A percentile compares a stretch with the other conserved stretches of the same genome.
Evolutionary conservation across 176 grass and related monocot genomes (phyloP).

Genomic region (Ananas comosus): DNA sequence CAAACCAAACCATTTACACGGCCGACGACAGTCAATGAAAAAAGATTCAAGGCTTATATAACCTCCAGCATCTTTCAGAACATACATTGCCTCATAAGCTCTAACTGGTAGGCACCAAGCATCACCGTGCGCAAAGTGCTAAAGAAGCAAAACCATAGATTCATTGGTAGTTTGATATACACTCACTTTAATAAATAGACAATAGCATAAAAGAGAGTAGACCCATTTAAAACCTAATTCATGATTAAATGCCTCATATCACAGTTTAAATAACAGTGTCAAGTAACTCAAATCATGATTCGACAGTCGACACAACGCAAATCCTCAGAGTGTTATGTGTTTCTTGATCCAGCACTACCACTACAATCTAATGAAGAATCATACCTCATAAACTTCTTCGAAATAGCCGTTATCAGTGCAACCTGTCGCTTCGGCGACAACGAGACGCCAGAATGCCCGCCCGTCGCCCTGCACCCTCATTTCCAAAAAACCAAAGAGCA

Average conservation of each 20-base stretch:
- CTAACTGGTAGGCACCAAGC: slow-evolving; percentile 62
- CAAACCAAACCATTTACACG: background rate
- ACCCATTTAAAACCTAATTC: no score
- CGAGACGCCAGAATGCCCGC: slow-evolving; percentile 67
- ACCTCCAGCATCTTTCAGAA: slow-evolving; percentile 78
- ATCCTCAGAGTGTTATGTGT: background rate
- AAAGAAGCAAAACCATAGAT: slow-evolving; percentile 7
- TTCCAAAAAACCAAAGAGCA: slow-evolving; percentile 9
- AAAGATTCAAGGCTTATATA: slow-evolving; percentile 26
- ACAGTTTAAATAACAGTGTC: no score
- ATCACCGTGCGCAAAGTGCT: slow-evolving; percentile 70
- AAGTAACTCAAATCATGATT: no score
- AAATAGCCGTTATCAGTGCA: slow-evolving; percentile 60
- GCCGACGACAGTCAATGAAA: slow-evolving; percentile 13
- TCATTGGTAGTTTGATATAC: background rate
- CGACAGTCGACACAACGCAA: no score
- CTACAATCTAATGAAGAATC: background rate
- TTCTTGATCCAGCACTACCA: background rate
- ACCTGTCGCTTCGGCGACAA: slow-evolving; percentile 62
- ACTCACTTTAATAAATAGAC: no score
- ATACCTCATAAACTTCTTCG: slow-evolving; percentile 85
- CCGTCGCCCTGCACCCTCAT: slow-evolving; percentile 51
- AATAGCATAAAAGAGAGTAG: no score
- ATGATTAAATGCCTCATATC: no score
- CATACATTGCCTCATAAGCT: slow-evolving; percentile 40